These are phyloP conservation scores for Moricandia arvensis DNA, from an alignment of 345 rosid genomes.

Conservation along the genomic window DNA sequence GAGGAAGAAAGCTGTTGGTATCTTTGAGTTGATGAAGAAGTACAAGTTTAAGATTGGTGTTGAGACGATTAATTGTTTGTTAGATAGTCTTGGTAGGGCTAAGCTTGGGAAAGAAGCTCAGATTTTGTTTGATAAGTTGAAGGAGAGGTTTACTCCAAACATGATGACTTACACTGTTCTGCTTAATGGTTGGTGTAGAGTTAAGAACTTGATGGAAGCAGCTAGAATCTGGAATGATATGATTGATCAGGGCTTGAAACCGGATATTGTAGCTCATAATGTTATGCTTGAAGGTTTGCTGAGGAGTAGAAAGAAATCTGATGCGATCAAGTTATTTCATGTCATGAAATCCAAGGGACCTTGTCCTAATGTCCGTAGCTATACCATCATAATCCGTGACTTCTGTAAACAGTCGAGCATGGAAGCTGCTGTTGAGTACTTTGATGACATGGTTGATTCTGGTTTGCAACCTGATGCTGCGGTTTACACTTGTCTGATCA, in stretches of 20 bases:
- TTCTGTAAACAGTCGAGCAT: slow-evolving; percentile 72
- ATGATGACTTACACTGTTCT: slow-evolving; percentile 70
- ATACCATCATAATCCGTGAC: slow-evolving; percentile 63
- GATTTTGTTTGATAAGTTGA: slow-evolving; percentile 60
- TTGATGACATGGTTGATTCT: slow-evolving; percentile 69
- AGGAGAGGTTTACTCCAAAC: slow-evolving; percentile 70
- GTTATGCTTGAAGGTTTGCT: slow-evolving; percentile 80
- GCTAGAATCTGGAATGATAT: slow-evolving; percentile 87
- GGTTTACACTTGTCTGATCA: slow-evolving; percentile 78
- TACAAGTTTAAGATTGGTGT: slow-evolving; percentile 63
- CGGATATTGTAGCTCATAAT: slow-evolving; percentile 69
- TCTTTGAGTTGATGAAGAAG: slow-evolving; percentile 92
- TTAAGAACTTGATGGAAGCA: slow-evolving; percentile 85
- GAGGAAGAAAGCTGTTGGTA: slow-evolving; percentile 84
- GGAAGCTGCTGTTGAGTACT: slow-evolving; percentile 68
- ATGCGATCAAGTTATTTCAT: slow-evolving; percentile 76
- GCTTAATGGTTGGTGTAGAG: slow-evolving; percentile 79
- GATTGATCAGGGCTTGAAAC: slow-evolving; percentile 77
- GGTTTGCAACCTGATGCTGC: slow-evolving; percentile 68
- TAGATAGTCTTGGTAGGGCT: slow-evolving; percentile 75
- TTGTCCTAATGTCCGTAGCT: slow-evolving; percentile 62
- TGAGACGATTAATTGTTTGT: slow-evolving; percentile 67
- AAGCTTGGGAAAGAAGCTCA: slow-evolving; percentile 90
- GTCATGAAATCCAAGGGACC: slow-evolving; percentile 89
- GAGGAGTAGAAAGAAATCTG: slow-evolving; percentile 62